Base-by-base conservation (phyloP, 768 basidiomycete species). In the Phylloporus sp. region DNA sequence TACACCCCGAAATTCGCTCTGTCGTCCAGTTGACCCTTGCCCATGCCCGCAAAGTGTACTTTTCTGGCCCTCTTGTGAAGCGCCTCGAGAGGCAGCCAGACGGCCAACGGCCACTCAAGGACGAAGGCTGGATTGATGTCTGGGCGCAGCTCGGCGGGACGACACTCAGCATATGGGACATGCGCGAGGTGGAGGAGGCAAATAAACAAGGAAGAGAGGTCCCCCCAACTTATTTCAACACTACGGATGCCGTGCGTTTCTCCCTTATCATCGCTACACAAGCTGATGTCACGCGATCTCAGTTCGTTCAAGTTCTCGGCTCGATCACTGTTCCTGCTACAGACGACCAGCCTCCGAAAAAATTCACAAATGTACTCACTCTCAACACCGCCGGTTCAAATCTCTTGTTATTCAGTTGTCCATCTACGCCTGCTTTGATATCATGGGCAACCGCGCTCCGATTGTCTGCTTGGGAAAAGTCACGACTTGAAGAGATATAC, bases 381-480 rank as follows among this genome's bases (percentile, higher is more conserved):
- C 76, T 99, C 58, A 99, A 95, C 66, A 95, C 91, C 6, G 95
- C 95, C 1, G 95, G 95, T 20, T 85, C 85, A 27, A 97, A 98
- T 66, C 76, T 94, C 40, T 73, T 94, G 28, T 71, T 95, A 4
- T 95, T 97, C 72, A 88, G 92, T 9, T 95, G 92, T 64, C 86
- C 87, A 16, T 78, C 78, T 20, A 80, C 84, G 26, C 66, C 74
- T 39, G 79, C 84, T 15, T 76, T 95, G 47, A 76, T 88, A 28
- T 83, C 86, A n/a, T 98, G 95, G 95, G 85, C 91, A 7, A 85
- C 91, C 22, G 92, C 93, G 5, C 76, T 98, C 32, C 85, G 97
- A 16, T 78, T 99, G 5, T 84, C 88, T 10, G 80, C 88, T 46
- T 99, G 94, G 93, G 97, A 99, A 71, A 93, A 95, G 64, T 86